Evolutionary conservation across 768 basidiomycete species (phyloP), one percentile per base, ranked within the genome.

Genomic region (Xerocomus spinulosus): DNA sequence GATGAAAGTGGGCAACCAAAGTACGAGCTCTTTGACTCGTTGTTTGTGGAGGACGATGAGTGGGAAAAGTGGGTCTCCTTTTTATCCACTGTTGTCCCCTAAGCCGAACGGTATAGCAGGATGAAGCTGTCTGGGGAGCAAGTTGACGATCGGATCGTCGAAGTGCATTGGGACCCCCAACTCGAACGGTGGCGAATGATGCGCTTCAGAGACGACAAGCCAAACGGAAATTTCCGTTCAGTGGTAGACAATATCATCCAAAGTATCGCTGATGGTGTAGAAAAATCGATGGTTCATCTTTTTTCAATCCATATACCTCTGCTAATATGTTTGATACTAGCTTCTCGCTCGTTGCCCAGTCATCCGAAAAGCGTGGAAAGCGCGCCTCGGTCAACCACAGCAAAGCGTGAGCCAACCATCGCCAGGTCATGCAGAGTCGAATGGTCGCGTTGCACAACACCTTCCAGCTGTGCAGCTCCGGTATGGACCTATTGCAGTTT

Each of bases 201-300:
- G 82, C 81, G 96, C 38, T 94, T 95, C 64, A 70, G 96, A 58
- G 83, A 95, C 58, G 96, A 99, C 68, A 99, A 99, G 66, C 86
- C 82, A 3, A 70, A 94, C 53, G 96, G 92, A 14, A 99, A 99
- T 66, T 92, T 90, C 66, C 78, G 76, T 50, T 78, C 70, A 25
- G 82, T 92, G 46, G 92, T 97, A 39, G 82, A 89, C 48, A 89
- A 85, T 54, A 92, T 99, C 58, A 81, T 98, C 44, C 76, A 84
- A 56, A 94, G 86, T 56, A 98, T 99, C 52, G 79, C 81, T 36
- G 95, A 98, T 65, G 96, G 96, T 9, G 92, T 98, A 32, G 92
- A 95, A 61, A 87, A 88, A 60, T 82, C 91, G 33, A 74, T 74
- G 55, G 95, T 97, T 59, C 61, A 85, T 72, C 18, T 30, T 28